Evolutionary conservation across 495 filamentous ascomycete genomes (phyloP), one percentile per base, ranked within the genome.

Genomic region (Jackrogersella minutella): DNA sequence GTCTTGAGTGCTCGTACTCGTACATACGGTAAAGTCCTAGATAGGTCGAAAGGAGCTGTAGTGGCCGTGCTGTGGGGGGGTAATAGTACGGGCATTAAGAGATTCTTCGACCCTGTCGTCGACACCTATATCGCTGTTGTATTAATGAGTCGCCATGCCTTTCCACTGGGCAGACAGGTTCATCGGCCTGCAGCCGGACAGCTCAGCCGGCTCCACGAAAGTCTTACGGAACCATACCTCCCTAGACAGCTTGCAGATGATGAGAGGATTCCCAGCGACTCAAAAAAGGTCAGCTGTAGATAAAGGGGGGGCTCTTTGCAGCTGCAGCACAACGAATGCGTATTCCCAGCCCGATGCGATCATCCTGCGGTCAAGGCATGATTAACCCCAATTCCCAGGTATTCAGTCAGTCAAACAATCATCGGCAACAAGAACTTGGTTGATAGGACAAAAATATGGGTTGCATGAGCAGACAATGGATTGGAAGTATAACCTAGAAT

Each of bases 61-160:
- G 43, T 31, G 30, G 19, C 21, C 16, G 51, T 59, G 30, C 49
- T 46, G 56, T 53, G 60, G 61, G 43, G 54, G 55, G 61, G 60
- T 61, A 40, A 64, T 69, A 68, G 34, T 55, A 63, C 16, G 40
- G 21, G 24, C 56, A 46, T 62, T 63, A 68, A 68, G 65, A 22
- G 43, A 36, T 52, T 44, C 9, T 7, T 60, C 52, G 62, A 66
- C 67, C 67, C 62, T 70, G 67, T 66, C 67, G 62, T 62, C 62
- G 62, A 43, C 44, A 49, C 58, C 72, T 74, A 74, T 74, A 74
- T 69, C 60, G 52, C 51, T 43, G 34, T 56, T 40, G 46, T 70
- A 70, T 72, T 72, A 72, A 64, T 67, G 57, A 59, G 43, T 46
- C 39, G 57, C 52, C 65, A 68, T 61, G 58, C 71, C 49, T 69